Conservation (phyloP, 2,329 filamentous ascomycete species). For the Verticillium nubilum region DNA sequence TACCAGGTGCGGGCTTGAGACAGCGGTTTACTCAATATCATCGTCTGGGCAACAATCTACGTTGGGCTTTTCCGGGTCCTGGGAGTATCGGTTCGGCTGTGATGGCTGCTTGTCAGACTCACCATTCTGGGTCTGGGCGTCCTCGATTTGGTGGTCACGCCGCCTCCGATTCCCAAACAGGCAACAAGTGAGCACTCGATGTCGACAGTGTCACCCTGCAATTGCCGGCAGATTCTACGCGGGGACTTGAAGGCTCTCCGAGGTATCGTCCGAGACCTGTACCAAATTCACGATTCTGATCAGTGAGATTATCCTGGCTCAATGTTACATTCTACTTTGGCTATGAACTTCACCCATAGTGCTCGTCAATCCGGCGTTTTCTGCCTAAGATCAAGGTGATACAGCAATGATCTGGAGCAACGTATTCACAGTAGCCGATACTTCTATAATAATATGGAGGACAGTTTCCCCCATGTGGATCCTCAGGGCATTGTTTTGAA, state of each 20-base stretch:
- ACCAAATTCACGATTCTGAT: not conserved
- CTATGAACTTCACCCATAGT: not conserved
- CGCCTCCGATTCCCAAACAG: not conserved
- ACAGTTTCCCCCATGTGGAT: not conserved
- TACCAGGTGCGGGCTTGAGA: no score
- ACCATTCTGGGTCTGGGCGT: not conserved
- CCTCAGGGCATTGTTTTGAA: not conserved
- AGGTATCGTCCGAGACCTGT: not conserved
- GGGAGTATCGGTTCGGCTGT: not conserved
- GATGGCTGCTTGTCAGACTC: not conserved
- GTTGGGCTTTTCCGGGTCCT: not conserved
- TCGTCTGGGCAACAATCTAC: not conserved
- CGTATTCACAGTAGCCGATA: no score
- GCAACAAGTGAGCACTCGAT: not conserved
- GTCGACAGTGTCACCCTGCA: not conserved
- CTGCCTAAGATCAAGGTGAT: not conserved
- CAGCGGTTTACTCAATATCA: not conserved
- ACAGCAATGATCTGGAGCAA: no score
- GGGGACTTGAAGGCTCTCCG: not conserved
- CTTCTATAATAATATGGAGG: not conserved
- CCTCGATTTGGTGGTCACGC: not conserved
- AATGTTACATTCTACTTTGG: not conserved
- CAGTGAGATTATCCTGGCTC: not conserved
- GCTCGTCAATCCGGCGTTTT: not conserved
- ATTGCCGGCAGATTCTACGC: not conserved